Evolutionary conservation across 768 basidiomycete genomes (phyloP).

Genomic region (Trametes cubensis): DNA sequence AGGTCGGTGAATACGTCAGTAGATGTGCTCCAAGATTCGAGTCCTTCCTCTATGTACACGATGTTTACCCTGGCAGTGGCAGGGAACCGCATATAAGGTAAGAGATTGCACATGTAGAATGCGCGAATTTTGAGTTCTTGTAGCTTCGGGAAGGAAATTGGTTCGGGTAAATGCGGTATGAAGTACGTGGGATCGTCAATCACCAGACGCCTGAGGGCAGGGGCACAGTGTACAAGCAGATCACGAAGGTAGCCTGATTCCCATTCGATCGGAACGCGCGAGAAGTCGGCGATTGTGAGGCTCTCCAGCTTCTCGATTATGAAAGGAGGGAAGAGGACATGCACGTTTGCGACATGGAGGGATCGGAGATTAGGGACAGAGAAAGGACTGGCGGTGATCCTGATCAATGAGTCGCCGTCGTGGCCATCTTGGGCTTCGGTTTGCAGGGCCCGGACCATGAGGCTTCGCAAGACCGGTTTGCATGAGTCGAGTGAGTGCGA

Average conservation of each 20-base stretch:
- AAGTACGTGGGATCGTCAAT: background rate
- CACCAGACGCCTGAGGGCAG: background rate
- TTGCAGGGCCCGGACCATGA: background rate
- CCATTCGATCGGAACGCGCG: too few species aligned
- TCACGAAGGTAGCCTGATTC: background rate
- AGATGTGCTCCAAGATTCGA: background rate
- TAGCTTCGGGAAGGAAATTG: background rate
- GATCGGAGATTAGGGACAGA: background rate
- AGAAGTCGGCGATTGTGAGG: background rate
- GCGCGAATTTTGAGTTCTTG: background rate
- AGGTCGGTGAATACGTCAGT: background rate
- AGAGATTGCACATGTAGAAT: background rate
- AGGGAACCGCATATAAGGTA: background rate
- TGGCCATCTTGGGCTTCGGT: background rate
- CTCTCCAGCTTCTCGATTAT: background rate
- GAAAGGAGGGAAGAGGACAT: background rate
- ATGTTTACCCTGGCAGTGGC: background rate
- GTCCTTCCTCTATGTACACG: background rate
- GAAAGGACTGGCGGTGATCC: background rate
- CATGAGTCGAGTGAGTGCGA: background rate
- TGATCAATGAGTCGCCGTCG: background rate
- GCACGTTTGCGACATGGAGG: background rate
- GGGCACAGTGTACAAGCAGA: background rate
- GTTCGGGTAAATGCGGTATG: background rate
- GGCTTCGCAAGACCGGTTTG: background rate